Evolutionary conservation across 163 green algal species (phyloP).

Genomic region (Picocystis sp.): DNA sequence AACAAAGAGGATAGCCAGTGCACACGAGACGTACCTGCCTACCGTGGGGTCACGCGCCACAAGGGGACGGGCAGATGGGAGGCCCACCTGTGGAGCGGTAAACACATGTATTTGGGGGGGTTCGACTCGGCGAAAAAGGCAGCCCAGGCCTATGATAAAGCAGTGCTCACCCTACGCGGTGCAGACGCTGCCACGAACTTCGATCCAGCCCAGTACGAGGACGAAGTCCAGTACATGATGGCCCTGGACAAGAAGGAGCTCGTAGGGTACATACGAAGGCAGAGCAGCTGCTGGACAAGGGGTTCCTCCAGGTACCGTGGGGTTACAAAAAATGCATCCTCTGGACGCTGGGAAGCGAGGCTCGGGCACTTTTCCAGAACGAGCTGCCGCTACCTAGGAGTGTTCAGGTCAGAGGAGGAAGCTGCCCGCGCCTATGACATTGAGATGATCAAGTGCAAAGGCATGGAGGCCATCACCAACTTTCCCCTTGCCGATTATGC

Average conservation of each 20-base stretch:
- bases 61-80: slow-evolving; percentile 1
- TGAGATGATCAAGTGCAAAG: slow-evolving; percentile 5
- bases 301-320: no score
- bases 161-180: slow-evolving; percentile 1
- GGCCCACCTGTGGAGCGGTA: slow-evolving; percentile 5
- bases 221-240: slow-evolving; percentile 1
- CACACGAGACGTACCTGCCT: neutral
- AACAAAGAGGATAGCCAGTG: no score
- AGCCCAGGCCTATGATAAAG: slow-evolving; percentile 3
- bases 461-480: slow-evolving; percentile 6
- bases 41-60: slow-evolving; percentile 3
- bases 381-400: slow-evolving; percentile 1
- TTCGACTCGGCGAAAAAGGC: neutral
- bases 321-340: no score
- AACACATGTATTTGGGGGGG: slow-evolving; percentile 2
- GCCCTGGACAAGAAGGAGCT: neutral
- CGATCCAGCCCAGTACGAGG: slow-evolving; percentile 1
- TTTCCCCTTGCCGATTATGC: slow-evolving; percentile 5
- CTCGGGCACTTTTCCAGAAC: no score
- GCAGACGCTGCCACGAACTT: slow-evolving; percentile 3
- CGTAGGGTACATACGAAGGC: neutral
- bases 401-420: neutral
- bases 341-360: no score
- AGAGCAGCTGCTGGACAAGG: no score
- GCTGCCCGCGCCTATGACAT: slow-evolving; percentile 2